Conservation (phyloP, 768 basidiomycete species). For the Glaciozyma martinii region DNA sequence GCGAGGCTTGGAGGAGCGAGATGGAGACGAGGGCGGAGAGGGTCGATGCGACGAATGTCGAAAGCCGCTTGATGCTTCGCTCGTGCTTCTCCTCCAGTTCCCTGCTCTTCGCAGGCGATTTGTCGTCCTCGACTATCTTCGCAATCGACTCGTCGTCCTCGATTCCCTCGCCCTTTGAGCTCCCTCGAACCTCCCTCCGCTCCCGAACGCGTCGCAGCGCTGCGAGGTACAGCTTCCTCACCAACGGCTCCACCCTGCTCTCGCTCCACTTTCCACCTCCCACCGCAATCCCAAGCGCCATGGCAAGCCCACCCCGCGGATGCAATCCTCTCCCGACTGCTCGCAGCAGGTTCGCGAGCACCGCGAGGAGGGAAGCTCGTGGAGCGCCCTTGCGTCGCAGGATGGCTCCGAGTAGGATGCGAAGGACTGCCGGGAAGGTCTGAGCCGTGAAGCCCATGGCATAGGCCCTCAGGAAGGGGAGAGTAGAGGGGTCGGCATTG, state of each 20-base stretch:
- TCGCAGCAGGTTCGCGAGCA: not conserved
- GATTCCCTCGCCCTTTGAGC: constrained; percentile 3
- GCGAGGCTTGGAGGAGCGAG: not conserved
- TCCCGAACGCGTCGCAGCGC: not conserved
- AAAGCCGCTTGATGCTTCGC: constrained; percentile 3
- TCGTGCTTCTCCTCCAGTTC: constrained; percentile 2
- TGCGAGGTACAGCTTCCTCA: not conserved
- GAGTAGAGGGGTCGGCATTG: constrained; percentile 20
- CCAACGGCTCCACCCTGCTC: constrained; percentile 4
- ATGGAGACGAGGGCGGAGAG: constrained; percentile 1
- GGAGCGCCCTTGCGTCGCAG: not conserved
- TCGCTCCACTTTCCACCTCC: constrained; percentile 24
- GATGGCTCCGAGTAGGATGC: constrained; percentile 5
- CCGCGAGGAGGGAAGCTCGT: constrained; percentile 3
- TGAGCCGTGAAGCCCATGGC: constrained; percentile 16
- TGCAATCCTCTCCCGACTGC: not conserved
- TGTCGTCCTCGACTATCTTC: constrained; percentile 3
- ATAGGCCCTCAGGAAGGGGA: constrained; percentile 20
- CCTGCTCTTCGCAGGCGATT: not conserved
- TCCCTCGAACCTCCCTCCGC: not conserved
- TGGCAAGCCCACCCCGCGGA: constrained; percentile 2
- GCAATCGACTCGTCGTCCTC: constrained; percentile 5
- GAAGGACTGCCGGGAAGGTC: constrained; percentile 7
- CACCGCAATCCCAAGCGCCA: constrained; percentile 20
- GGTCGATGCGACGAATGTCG: constrained; percentile 10